Evolutionary conservation across 129 eudicot species (phyloP).

Genomic region (Heracleum sosnowskyi): DNA sequence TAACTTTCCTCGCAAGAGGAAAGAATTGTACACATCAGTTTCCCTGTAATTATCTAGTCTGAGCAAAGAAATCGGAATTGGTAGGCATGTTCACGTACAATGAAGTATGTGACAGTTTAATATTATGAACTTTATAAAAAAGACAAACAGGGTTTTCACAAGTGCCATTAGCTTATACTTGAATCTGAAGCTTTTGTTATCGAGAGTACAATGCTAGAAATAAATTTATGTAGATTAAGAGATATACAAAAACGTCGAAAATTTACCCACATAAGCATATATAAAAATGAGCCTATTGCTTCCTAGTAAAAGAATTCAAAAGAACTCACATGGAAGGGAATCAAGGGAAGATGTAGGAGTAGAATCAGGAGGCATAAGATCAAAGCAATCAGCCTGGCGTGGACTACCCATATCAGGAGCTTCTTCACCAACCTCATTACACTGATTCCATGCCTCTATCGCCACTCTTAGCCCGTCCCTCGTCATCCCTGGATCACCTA

Average conservation of each 20-base stretch:
- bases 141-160: too few species aligned
- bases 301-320: not conserved
- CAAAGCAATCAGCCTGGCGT: slow-evolving; percentile 49
- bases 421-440: slow-evolving; percentile 50
- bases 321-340: not conserved
- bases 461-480: slow-evolving; percentile 41
- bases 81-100: too few species aligned
- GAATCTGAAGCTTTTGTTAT: too few species aligned
- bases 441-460: slow-evolving; percentile 51
- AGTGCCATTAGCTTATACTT: too few species aligned
- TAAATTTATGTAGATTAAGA: too few species aligned
- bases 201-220: not conserved
- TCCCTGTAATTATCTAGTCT: not conserved
- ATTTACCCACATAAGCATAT: not conserved
- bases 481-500: slow-evolving; percentile 57
- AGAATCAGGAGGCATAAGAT: slow-evolving; percentile 13
- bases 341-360: not conserved
- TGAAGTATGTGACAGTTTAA: too few species aligned
- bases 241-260: too few species aligned
- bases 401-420: slow-evolving; percentile 58
- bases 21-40: not conserved
- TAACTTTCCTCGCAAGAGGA: slow-evolving; percentile 8
- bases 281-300: not conserved
- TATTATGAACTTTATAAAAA: too few species aligned
- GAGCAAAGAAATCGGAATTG: too few species aligned